Evolutionary conservation across 2,329 filamentous ascomycete species (phyloP), one percentile per base, ranked within the genome.

Genomic region (Pseudopyrenochaeta lycopersici): DNA sequence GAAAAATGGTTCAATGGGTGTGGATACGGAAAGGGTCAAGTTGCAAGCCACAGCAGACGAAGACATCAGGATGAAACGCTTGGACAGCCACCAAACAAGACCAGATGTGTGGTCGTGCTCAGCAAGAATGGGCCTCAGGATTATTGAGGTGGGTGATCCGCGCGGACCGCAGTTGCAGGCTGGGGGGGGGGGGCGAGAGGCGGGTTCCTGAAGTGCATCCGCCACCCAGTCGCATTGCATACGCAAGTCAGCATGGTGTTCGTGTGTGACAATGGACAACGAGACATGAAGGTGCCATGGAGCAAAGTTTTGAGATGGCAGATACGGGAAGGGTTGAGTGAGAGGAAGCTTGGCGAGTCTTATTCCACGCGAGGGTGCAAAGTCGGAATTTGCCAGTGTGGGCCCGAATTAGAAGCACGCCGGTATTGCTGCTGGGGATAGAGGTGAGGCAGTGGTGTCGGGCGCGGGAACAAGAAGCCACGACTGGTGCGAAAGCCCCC

Each of bases 271-370:
- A 32, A 48, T 33, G 29, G 41, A 39, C 29, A 45, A 14, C 39
- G 18, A 43, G 49, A 40, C 30, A 52, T 49, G 41, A 44, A 35
- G 20, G 18, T 43, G 7, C 7, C 40, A 30, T 27, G 46, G 36
- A 31, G 46, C 45, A 63, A 54, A 49, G 43, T 52, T 55, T 45
- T n/a, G 32, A 42, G 32, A 45, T 41, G n/a, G 39, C 39, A 12
- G 27, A 51, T 27, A 29, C 27, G 39, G 47, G 49, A 48, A 15
- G 36, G 17, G 27, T 41, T 31, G 30, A 46, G 23, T 43, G 36
- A 38, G 36, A 39, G 15, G 56, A 63, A 66, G 66, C 67, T 71
- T 72, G 68, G 67, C 66, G 47, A 56, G 44, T 63, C 63, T 67
- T 65, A 58, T 53, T 53, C 47, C 42, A 42, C 49, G 52, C 56